Percentiles rank a stretch among this genome's conserved stretches.
phyloP scores from a whole-genome alignment of 2,329 filamentous ascomycete species.

The Phoma sp. region DNA sequence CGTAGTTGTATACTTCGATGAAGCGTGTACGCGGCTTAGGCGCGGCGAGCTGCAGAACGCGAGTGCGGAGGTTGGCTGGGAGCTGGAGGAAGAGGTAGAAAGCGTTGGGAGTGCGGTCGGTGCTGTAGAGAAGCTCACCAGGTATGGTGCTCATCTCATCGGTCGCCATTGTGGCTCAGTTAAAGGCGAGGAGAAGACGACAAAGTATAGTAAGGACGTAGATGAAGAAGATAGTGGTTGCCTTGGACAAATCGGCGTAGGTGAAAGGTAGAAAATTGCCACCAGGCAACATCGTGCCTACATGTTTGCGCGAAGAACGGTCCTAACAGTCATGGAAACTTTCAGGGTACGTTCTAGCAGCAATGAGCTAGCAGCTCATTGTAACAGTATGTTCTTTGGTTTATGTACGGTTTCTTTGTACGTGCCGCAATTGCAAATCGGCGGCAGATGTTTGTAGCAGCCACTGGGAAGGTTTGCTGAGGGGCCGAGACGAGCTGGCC shows the following conservation, averaged over 20 bases:
- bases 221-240: too few species aligned
- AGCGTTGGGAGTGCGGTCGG: not conserved
- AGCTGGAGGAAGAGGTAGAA: not conserved
- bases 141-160: not conserved
- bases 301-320: too few species aligned
- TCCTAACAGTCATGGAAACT: too few species aligned
- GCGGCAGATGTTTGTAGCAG: too few species aligned
- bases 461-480: not conserved
- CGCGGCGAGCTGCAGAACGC: not conserved
- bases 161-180: not conserved
- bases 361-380: too few species aligned
- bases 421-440: too few species aligned
- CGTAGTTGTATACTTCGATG: slow-evolving; percentile 20
- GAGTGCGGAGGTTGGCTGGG: not conserved
- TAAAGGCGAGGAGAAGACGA: too few species aligned
- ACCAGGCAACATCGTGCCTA: not conserved
- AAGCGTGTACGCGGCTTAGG: slow-evolving; percentile 20
- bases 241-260: too few species aligned
- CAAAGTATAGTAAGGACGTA: too few species aligned
- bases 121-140: not conserved
- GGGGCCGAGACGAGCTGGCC: not conserved
- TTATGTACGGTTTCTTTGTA: too few species aligned
- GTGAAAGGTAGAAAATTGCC: not conserved
- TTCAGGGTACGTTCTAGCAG: too few species aligned
- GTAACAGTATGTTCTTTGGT: too few species aligned